Evolutionary conservation across 495 filamentous ascomycete species (phyloP).

Genomic region (Talaromyces ruber): DNA sequence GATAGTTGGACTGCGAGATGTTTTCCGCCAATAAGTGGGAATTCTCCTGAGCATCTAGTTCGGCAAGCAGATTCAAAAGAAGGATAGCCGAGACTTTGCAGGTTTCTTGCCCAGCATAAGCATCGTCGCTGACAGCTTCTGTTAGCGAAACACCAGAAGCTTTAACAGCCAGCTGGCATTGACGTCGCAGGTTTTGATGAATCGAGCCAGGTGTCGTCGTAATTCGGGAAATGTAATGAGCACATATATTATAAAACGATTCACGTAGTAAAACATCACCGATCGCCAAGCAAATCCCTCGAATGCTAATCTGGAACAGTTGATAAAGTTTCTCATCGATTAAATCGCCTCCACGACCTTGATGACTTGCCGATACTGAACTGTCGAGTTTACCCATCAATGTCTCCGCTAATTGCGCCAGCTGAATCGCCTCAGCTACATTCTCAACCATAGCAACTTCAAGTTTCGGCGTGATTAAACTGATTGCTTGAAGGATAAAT

Average conservation of each 20-base stretch:
- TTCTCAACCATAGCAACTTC: conserved; percentile 61
- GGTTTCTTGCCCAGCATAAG: conserved; percentile 69
- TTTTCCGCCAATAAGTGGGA: conserved; percentile 65
- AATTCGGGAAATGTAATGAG: conserved; percentile 71
- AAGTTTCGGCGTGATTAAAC: conserved; percentile 77
- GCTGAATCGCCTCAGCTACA: conserved; percentile 54
- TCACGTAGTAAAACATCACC: conserved; percentile 65
- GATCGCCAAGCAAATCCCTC: conserved; percentile 62
- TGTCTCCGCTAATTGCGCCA: conserved; percentile 69
- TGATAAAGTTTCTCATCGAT: conserved; percentile 85
- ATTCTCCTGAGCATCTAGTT: conserved; percentile 54
- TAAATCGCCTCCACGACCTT: conserved; percentile 53
- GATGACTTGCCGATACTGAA: conserved; percentile 28
- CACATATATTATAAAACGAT: conserved; percentile 79
- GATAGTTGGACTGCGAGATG: conserved; percentile 78
- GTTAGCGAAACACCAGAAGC: conserved; percentile 68
- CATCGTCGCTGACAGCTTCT: conserved; percentile 88
- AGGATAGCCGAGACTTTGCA: conserved; percentile 79
- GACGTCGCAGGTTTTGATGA: conserved; percentile 38
- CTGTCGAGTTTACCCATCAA: conserved; percentile 68
- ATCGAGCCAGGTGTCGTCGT: conserved; percentile 31
- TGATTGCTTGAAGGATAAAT: conserved; percentile 76
- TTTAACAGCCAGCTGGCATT: conserved; percentile 68
- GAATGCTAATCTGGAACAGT: conserved; percentile 75
- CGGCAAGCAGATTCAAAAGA: conserved; percentile 61